Conservation (phyloP, 345 rosid species). For the Citropsis articulata region DNA sequence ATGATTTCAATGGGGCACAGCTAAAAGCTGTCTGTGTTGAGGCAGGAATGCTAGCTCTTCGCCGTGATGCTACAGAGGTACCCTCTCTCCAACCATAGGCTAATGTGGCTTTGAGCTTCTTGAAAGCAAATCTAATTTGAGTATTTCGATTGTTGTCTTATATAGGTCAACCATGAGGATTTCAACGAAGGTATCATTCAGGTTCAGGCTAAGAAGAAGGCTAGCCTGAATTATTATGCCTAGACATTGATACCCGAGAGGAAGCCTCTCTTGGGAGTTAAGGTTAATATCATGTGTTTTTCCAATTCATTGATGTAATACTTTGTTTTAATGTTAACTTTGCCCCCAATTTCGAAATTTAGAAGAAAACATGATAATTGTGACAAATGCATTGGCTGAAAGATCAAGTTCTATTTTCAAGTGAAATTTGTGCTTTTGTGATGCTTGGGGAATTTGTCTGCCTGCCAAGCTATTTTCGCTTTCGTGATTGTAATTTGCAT, state of each 20-base stretch:
- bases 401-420: no score
- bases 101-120: no score
- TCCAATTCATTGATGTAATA: neutral
- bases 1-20: slow-evolving; percentile 98
- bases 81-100: neutral
- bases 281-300: neutral
- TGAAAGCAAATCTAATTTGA: neutral
- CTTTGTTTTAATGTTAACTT: neutral
- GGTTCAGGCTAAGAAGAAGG: slow-evolving; percentile 99
- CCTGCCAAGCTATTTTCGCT: neutral
- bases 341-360: neutral
- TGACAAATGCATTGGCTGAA: no score
- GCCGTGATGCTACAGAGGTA: slow-evolving; percentile 99
- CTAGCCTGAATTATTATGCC: slow-evolving; percentile 96
- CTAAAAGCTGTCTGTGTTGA: slow-evolving; percentile 98
- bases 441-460: no score
- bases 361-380: neutral
- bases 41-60: slow-evolving; percentile 99
- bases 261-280: neutral
- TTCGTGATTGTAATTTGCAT: no score
- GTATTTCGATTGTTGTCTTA: slow-evolving; percentile 9
- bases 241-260: slow-evolving; percentile 12
- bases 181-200: slow-evolving; percentile 98
- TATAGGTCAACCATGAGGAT: slow-evolving; percentile 96
- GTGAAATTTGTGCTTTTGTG: no score